A percentile compares a stretch with the other conserved stretches of the same genome.
Conservation (phyloP, 1,139 yeast genomes). For the Sugiyamaella japonica region DNA sequence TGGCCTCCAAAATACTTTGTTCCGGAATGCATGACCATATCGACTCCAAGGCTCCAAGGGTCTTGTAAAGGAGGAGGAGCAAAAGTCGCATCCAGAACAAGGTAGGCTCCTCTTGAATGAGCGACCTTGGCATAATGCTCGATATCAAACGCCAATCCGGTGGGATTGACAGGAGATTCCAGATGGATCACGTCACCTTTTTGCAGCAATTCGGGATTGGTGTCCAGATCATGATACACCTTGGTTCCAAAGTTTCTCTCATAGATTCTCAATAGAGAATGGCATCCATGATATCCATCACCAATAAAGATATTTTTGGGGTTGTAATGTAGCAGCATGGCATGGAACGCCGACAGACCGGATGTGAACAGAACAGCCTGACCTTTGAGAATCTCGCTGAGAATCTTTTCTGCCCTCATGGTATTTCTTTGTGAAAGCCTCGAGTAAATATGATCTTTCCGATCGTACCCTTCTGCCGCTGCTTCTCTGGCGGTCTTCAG, state of each 20-base stretch:
- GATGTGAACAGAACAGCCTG: conserved; percentile 68
- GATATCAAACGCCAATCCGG: conserved; percentile 68
- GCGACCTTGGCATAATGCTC: conserved; percentile 62
- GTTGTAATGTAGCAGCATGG: conserved; percentile 65
- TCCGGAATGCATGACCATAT: conserved; percentile 83
- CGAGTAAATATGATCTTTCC: conserved; percentile 52
- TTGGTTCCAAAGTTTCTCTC: conserved; percentile 61
- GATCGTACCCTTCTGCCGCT: conserved; percentile 38
- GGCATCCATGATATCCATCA: conserved; percentile 83
- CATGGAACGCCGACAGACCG: conserved; percentile 81
- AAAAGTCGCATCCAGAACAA: conserved; percentile 81
- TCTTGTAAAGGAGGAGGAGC: conserved; percentile 91
- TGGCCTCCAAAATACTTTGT: conserved; percentile 94
- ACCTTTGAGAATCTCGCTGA: conserved; percentile 54
- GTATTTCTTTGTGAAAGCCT: conserved; percentile 73
- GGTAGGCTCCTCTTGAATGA: conserved; percentile 65
- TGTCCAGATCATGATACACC: conserved; percentile 51
- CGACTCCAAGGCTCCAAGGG: conserved; percentile 80
- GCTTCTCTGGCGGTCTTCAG: conserved; percentile 48
- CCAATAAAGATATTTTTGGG: conserved; percentile 79
- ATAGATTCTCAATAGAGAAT: conserved; percentile 63
- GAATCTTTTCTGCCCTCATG: conserved; percentile 62
- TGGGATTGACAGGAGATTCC: conserved; percentile 89
- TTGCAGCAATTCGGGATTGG: conserved; percentile 53
- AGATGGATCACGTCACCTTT: conserved; percentile 78